A percentile compares a stretch with the other conserved stretches of the same genome.
phyloP scores from a whole-genome alignment of 805 yeast species.

The Tetrapisispora arboricola region DNA sequence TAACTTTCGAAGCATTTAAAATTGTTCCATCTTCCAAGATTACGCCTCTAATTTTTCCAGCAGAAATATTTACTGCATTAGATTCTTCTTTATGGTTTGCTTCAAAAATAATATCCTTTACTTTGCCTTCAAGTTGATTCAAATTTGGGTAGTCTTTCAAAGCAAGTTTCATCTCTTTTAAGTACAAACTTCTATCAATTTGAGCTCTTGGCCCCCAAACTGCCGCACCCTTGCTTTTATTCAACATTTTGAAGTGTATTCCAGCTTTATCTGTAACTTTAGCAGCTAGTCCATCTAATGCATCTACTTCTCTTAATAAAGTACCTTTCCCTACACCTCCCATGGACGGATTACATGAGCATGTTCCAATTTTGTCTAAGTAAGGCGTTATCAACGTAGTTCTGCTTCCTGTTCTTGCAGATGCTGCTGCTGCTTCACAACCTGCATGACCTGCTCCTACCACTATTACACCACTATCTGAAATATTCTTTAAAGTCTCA shows the following conservation, averaged over 20 bases:
- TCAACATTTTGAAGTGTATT: slow-evolving; percentile 78
- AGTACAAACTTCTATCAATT: slow-evolving; percentile 75
- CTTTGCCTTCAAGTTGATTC: slow-evolving; percentile 53
- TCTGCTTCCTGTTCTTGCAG: slow-evolving; percentile 71
- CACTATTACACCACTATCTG: slow-evolving; percentile 49
- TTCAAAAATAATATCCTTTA: slow-evolving; percentile 65
- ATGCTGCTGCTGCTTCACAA: slow-evolving; percentile 90
- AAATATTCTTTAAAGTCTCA: slow-evolving; percentile 4
- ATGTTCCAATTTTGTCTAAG: slow-evolving; percentile 70
- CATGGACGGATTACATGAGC: slow-evolving; percentile 95
- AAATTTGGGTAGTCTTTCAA: slow-evolving; percentile 48
- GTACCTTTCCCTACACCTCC: slow-evolving; percentile 99
- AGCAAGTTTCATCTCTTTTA: slow-evolving; percentile 65
- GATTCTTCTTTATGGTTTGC: slow-evolving; percentile 24
- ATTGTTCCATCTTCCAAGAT: slow-evolving; percentile 57
- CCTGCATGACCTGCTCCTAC: slow-evolving; percentile 99
- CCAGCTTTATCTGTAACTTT: slow-evolving; percentile 88
- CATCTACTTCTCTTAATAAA: slow-evolving; percentile 83
- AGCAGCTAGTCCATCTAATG: slow-evolving; percentile 86
- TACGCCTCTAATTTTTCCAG: slow-evolving; percentile 48
- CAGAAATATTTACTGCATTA: not conserved
- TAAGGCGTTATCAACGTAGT: slow-evolving; percentile 61
- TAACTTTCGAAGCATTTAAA: slow-evolving; percentile 54
- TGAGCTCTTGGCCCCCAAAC: slow-evolving; percentile 99
- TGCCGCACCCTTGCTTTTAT: slow-evolving; percentile 80